phyloP scores from a whole-genome alignment of 768 basidiomycete species.

The Lentinula guzmanii region DNA sequence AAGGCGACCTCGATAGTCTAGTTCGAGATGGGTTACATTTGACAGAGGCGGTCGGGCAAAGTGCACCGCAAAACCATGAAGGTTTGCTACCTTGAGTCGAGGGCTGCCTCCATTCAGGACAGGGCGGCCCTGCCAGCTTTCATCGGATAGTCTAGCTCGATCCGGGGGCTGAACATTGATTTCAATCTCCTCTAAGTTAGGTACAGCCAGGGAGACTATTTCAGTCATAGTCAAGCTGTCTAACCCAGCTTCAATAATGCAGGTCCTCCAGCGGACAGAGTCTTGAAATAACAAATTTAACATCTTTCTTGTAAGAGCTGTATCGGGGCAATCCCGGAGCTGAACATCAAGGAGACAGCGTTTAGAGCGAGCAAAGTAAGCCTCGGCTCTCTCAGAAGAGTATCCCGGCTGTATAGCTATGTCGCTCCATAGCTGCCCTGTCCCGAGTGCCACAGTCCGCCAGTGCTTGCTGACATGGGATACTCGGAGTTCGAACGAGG shows the following conservation, averaged over 20 bases:
- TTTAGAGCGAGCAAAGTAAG: constrained; percentile 29
- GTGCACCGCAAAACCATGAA: constrained; percentile 37
- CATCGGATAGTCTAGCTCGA: neutral
- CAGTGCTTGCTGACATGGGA: constrained; percentile 34
- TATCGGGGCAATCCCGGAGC: constrained; percentile 14
- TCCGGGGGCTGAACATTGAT: neutral
- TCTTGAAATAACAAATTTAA: neutral
- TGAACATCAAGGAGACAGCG: constrained; percentile 25
- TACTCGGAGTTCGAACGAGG: constrained; percentile 29
- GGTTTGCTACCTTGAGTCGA: constrained; percentile 30
- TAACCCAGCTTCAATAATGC: constrained; percentile 21
- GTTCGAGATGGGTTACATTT: constrained; percentile 32
- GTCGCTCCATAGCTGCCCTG: constrained; percentile 24
- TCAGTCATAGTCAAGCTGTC: neutral
- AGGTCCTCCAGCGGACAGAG: constrained; percentile 8
- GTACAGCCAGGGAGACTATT: neutral
- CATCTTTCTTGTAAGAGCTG: neutral
- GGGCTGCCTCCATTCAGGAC: neutral
- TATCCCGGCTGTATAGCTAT: constrained; percentile 22
- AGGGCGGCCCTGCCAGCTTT: neutral
- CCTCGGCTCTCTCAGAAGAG: constrained; percentile 15
- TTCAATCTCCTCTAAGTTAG: neutral
- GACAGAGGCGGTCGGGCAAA: constrained; percentile 31
- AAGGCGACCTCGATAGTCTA: constrained; percentile 33
- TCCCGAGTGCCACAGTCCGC: constrained; percentile 28